These are phyloP conservation scores for Microbotryomycetes sp. DNA, from an alignment of 1,284 basidiomycete species.

Conservation along the genomic window DNA sequence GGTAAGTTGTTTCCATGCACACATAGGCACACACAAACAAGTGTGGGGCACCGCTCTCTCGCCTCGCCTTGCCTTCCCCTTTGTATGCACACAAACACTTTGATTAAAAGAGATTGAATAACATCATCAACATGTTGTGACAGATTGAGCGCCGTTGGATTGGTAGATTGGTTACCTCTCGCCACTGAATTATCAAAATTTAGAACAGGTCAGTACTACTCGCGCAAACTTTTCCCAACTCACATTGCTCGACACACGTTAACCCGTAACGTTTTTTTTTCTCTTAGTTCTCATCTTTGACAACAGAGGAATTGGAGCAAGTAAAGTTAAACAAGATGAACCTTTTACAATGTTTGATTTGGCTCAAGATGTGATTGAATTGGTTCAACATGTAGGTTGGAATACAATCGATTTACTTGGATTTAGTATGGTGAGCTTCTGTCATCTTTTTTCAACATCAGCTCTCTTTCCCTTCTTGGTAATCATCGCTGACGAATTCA, in stretches of 20 bases:
- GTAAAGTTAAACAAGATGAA: conserved; percentile 1
- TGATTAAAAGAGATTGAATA: too few species aligned
- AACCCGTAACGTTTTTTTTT: too few species aligned
- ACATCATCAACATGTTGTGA: too few species aligned
- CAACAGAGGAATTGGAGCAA: conserved; percentile 27
- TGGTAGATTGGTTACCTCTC: conserved; percentile 30
- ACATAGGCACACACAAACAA: too few species aligned
- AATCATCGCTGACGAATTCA: background rate
- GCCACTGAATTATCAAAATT: conserved; percentile 8
- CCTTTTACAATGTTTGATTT: conserved; percentile 10
- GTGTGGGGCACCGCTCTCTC: too few species aligned
- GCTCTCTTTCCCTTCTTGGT: too few species aligned
- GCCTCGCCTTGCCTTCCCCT: too few species aligned
- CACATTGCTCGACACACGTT: too few species aligned
- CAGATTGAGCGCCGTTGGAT: conserved; percentile 28
- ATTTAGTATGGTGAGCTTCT: conserved; percentile 24
- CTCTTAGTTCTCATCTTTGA: conserved; percentile 27
- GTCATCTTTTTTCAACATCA: background rate
- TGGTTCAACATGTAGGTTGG: conserved; percentile 25
- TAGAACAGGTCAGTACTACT: conserved; percentile 12
- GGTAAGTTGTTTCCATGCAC: too few species aligned
- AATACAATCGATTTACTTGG: conserved; percentile 23
- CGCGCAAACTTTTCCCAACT: too few species aligned
- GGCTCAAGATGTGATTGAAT: conserved; percentile 16
- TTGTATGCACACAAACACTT: too few species aligned